Conservation (phyloP, 1,139 yeast species). For the Hemisphaericaspora xylanilytica region DNA sequence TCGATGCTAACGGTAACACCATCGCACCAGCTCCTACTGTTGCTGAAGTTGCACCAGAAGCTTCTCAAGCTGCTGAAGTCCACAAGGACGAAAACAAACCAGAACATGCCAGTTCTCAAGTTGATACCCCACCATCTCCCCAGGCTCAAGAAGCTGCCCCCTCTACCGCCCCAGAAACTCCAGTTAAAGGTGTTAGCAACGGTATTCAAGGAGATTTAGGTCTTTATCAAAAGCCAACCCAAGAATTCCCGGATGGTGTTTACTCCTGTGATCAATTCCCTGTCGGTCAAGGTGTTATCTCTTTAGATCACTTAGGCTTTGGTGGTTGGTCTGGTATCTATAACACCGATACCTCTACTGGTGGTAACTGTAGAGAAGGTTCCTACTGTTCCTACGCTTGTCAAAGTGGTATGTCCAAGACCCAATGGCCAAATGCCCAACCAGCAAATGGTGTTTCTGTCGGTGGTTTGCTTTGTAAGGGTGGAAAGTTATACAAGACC, state of each 20-base stretch:
- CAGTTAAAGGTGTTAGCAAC: conserved; percentile 1
- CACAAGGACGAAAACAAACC: background rate
- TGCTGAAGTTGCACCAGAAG: conserved; percentile 6
- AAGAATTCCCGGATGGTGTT: conserved; percentile 75
- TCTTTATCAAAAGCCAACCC: conserved; percentile 51
- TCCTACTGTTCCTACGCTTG: conserved; percentile 95
- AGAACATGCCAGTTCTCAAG: background rate
- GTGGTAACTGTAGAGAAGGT: conserved; percentile 74
- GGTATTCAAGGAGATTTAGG: conserved; percentile 56
- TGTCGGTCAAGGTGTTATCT: conserved; percentile 84
- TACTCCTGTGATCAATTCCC: conserved; percentile 79
- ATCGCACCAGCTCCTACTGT: conserved; percentile 23
- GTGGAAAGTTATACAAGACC: conserved; percentile 77
- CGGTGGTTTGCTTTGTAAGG: conserved; percentile 83
- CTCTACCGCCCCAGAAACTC: conserved; percentile 25
- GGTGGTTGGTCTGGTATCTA: conserved; percentile 91
- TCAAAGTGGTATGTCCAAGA: conserved; percentile 94
- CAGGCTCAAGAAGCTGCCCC: conserved; percentile 13
- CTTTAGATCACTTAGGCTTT: conserved; percentile 49
- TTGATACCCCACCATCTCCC: conserved; percentile 5
- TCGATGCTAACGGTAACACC: conserved; percentile 34
- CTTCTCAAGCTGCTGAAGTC: conserved; percentile 10
- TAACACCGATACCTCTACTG: conserved; percentile 59
- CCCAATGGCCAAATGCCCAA: conserved; percentile 90
- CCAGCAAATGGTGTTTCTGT: conserved; percentile 85